phyloP scores from a whole-genome alignment of 2,329 filamentous ascomycete genomes.

The Gaeumannomyces sp. region DNA sequence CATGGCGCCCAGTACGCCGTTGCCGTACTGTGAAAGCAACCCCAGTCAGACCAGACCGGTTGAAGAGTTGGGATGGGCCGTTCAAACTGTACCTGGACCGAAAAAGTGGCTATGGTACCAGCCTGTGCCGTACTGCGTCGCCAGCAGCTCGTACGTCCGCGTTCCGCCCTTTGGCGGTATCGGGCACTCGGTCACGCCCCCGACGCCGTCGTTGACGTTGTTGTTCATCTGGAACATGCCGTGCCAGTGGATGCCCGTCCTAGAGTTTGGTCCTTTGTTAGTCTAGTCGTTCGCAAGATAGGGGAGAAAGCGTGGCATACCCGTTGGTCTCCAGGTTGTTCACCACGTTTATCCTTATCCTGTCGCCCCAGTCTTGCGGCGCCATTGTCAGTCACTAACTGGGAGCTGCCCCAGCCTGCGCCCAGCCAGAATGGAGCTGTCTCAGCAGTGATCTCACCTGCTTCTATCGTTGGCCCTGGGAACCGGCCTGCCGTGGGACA shows the following conservation, averaged over 20 bases:
- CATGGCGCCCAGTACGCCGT: slow-evolving; percentile 46
- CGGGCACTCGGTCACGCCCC: slow-evolving; percentile 36
- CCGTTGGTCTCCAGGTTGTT: slow-evolving; percentile 23
- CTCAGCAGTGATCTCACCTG: not conserved
- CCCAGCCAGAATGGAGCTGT: too few species aligned
- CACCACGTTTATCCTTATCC: slow-evolving; percentile 26
- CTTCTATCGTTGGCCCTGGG: not conserved
- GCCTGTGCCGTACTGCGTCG: slow-evolving; percentile 31
- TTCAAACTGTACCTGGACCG: not conserved
- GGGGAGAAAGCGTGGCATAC: not conserved
- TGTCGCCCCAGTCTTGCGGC: slow-evolving; percentile 28
- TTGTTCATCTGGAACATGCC: slow-evolving; percentile 38
- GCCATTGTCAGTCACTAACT: not conserved
- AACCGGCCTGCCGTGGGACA: slow-evolving; percentile 23
- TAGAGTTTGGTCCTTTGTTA: slow-evolving; percentile 8
- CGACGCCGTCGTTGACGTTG: slow-evolving; percentile 41
- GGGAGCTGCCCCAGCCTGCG: too few species aligned
- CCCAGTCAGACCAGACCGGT: not conserved
- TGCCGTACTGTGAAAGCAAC: slow-evolving; percentile 36
- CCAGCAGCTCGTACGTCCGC: slow-evolving; percentile 31
- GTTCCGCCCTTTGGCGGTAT: slow-evolving; percentile 28
- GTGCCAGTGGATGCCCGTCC: slow-evolving; percentile 44
- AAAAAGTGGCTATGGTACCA: slow-evolving; percentile 35
- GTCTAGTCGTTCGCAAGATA: slow-evolving; percentile 31
- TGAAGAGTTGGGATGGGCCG: too few species aligned